Evolutionary conservation across 1,139 yeast genomes (phyloP).

Genomic region (Cylindricascospora bacillispora): DNA sequence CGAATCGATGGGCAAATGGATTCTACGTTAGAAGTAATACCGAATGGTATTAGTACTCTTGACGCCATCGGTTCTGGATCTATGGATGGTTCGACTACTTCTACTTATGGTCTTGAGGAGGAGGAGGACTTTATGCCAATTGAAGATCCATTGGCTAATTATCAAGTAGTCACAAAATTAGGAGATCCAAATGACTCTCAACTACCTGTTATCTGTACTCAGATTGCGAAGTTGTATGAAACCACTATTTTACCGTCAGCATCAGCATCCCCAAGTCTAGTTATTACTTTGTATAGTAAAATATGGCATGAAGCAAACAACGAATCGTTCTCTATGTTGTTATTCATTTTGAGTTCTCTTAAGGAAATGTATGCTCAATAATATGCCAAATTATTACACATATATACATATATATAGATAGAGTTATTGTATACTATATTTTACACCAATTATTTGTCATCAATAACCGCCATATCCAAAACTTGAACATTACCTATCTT

Average conservation of each 20-base stretch:
- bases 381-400: not conserved
- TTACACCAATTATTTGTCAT: constrained; percentile 34
- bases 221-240: constrained; percentile 19
- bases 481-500: constrained; percentile 65
- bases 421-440: not conserved
- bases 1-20: constrained; percentile 31
- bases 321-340: constrained; percentile 19
- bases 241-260: constrained; percentile 13
- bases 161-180: constrained; percentile 16
- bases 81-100: too few species aligned
- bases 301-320: constrained; percentile 19
- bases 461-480: constrained; percentile 78
- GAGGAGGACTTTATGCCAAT: constrained; percentile 11
- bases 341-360: constrained; percentile 19
- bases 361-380: constrained; percentile 18
- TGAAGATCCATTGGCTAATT: constrained; percentile 15
- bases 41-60: constrained; percentile 16
- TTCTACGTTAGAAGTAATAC: constrained; percentile 27
- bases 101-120: too few species aligned
- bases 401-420: too few species aligned
- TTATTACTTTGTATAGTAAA: constrained; percentile 32
- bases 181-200: constrained; percentile 23
- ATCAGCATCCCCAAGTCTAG: constrained; percentile 15
- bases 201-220: constrained; percentile 20
- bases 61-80: too few species aligned